Conservation (phyloP, 1,139 yeast genomes). For the Geotrichum histeridarum region DNA sequence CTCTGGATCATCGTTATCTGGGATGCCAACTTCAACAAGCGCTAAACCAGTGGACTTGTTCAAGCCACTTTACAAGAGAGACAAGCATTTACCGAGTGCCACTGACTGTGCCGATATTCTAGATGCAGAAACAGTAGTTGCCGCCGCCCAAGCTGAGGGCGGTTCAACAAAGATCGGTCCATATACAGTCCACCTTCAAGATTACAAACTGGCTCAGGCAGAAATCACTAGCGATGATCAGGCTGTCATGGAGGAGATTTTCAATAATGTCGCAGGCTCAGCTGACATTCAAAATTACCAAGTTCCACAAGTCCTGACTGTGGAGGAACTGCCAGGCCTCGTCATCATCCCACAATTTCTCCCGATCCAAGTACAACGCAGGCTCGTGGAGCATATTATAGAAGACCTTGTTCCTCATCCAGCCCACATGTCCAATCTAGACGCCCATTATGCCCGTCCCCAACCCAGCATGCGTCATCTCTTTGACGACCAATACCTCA, state of each 20-base stretch:
- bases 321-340: slow-evolving; percentile 38
- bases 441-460: slow-evolving; percentile 31
- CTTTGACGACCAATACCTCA: slow-evolving; percentile 19
- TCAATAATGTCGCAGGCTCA: not conserved
- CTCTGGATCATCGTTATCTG: not conserved
- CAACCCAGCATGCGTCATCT: slow-evolving; percentile 26
- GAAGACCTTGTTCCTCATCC: slow-evolving; percentile 35
- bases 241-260: not conserved
- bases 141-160: not conserved
- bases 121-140: not conserved
- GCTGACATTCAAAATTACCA: not conserved
- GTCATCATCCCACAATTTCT: slow-evolving; percentile 30
- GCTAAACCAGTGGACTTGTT: slow-evolving; percentile 12
- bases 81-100: slow-evolving; percentile 6
- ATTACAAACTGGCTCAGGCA: not conserved
- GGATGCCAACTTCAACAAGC: not conserved
- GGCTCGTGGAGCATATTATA: slow-evolving; percentile 31
- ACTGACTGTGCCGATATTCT: slow-evolving; percentile 9
- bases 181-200: slow-evolving; percentile 1
- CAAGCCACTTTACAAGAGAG: slow-evolving; percentile 19
- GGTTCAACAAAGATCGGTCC: not conserved
- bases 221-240: not conserved
- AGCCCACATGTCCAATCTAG: slow-evolving; percentile 38
- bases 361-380: slow-evolving; percentile 31
- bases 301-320: slow-evolving; percentile 18